Conservation (phyloP, 306 rosid genomes). For the Vicia sativa region DNA sequence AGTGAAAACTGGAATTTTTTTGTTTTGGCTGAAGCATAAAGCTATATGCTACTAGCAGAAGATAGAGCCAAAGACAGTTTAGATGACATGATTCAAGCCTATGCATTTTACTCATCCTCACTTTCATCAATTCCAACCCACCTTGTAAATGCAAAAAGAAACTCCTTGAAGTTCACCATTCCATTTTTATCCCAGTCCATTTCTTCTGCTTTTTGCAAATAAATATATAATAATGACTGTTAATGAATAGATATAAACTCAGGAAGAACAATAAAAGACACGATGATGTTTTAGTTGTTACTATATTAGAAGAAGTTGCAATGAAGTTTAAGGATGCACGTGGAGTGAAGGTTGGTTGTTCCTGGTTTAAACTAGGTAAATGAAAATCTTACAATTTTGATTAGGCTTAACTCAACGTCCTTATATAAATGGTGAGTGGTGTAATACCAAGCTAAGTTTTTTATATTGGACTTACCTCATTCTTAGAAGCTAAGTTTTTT, state of each 20-base stretch:
- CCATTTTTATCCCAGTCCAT: conserved; percentile 99
- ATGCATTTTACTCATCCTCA: conserved; percentile 69
- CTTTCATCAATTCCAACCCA: conserved; percentile 96
- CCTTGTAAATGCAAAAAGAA: conserved; percentile 85
- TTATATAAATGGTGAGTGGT: too few species aligned
- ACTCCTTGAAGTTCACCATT: conserved; percentile 97
- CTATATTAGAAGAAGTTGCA: not conserved
- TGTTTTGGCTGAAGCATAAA: conserved; percentile 31
- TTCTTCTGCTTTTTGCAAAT: conserved; percentile 65
- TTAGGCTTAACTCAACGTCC: too few species aligned
- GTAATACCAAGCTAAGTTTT: too few species aligned
- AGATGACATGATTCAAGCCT: conserved; percentile 30
- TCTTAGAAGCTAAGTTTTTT: too few species aligned
- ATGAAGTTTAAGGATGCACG: conserved; percentile 4
- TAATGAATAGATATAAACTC: conserved; percentile 8
- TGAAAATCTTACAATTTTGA: not conserved
- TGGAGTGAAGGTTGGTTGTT: conserved; percentile 7
- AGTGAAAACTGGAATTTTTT: conserved; percentile 39
- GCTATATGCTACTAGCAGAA: conserved; percentile 17
- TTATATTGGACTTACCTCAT: too few species aligned
- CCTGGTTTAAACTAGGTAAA: not conserved
- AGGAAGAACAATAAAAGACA: not conserved
- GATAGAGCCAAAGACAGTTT: not conserved
- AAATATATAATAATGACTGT: not conserved
- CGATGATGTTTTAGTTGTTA: not conserved